These are phyloP conservation scores for Diospyros kaki DNA, from an alignment of 148 eudicot genomes.

Conservation along the genomic window DNA sequence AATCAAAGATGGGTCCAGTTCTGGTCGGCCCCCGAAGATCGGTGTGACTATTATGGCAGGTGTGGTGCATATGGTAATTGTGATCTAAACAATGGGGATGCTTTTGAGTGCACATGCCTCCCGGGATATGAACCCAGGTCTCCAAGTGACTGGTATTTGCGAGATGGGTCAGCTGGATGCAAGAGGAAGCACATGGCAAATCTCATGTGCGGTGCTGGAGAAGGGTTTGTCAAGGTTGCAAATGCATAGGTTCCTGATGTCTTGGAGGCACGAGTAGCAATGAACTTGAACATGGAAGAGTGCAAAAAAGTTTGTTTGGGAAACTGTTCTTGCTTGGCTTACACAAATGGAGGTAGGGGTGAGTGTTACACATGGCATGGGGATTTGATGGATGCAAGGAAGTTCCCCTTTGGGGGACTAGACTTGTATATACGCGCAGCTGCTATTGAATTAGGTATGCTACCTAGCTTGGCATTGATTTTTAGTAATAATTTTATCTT, in stretches of 20 bases:
- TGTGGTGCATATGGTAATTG: constrained; percentile 43
- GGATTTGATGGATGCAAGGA: too few species aligned
- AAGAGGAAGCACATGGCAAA: constrained; percentile 21
- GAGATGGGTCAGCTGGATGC: constrained; percentile 43
- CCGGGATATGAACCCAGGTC: constrained; percentile 42
- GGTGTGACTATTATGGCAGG: constrained; percentile 35
- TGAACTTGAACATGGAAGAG: constrained; percentile 15
- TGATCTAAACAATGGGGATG: constrained; percentile 22
- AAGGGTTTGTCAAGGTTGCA: constrained; percentile 39
- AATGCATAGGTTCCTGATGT: constrained; percentile 48
- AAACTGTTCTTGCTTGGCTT: not conserved
- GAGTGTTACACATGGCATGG: too few species aligned
- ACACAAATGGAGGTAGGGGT: too few species aligned
- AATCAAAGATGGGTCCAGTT: constrained; percentile 27
- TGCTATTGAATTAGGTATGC: too few species aligned
- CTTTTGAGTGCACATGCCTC: constrained; percentile 36
- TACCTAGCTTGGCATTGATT: too few species aligned
- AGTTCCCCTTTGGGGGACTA: too few species aligned
- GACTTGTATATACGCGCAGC: too few species aligned
- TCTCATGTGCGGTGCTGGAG: constrained; percentile 33
- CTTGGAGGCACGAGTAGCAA: constrained; percentile 22
- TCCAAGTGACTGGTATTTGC: constrained; percentile 32
- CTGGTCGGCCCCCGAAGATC: constrained; percentile 42
- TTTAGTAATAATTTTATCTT: too few species aligned
- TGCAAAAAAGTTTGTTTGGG: not conserved